phyloP scores from a whole-genome alignment of 768 basidiomycete genomes.

The Agaricus sinodeliciosus region DNA sequence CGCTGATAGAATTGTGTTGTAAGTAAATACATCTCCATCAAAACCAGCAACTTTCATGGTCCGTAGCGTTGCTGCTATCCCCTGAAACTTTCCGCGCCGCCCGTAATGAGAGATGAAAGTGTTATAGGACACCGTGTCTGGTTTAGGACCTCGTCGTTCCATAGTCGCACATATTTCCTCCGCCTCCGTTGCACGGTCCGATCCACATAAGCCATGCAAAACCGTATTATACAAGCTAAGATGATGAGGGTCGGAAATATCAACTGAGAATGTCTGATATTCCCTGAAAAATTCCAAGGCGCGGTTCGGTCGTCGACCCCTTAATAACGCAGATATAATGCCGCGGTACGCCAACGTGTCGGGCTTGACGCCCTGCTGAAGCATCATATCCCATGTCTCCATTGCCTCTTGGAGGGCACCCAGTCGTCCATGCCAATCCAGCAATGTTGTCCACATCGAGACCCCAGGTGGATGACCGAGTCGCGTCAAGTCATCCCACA shows the following conservation, averaged over 20 bases:
- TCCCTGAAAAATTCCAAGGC: conserved; percentile 45
- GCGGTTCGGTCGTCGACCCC: conserved; percentile 40
- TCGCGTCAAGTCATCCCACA: conserved; percentile 64
- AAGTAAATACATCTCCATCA: conserved; percentile 76
- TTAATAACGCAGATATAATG: conserved; percentile 56
- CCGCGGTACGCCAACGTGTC: conserved; percentile 63
- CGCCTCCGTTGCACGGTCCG: conserved; percentile 32
- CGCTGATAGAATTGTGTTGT: conserved; percentile 78
- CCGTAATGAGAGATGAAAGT: conserved; percentile 67
- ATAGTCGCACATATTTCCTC: conserved; percentile 36
- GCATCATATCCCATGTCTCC: conserved; percentile 60
- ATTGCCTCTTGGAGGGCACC: conserved; percentile 48
- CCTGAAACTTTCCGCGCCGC: conserved; percentile 54
- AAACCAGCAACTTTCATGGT: conserved; percentile 49
- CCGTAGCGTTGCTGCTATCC: conserved; percentile 50
- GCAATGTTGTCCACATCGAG: conserved; percentile 64
- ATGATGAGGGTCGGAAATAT: conserved; percentile 18
- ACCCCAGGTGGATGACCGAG: conserved; percentile 45
- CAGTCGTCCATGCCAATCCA: conserved; percentile 53
- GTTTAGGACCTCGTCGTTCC: conserved; percentile 45
- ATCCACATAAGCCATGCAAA: conserved; percentile 56
- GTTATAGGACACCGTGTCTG: conserved; percentile 77
- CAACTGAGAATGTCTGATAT: conserved; percentile 35
- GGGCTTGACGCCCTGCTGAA: conserved; percentile 45
- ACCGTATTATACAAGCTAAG: conserved; percentile 67